phyloP scores from a whole-genome alignment of 2,329 filamentous ascomycete genomes.

The Cercospora sp. region DNA sequence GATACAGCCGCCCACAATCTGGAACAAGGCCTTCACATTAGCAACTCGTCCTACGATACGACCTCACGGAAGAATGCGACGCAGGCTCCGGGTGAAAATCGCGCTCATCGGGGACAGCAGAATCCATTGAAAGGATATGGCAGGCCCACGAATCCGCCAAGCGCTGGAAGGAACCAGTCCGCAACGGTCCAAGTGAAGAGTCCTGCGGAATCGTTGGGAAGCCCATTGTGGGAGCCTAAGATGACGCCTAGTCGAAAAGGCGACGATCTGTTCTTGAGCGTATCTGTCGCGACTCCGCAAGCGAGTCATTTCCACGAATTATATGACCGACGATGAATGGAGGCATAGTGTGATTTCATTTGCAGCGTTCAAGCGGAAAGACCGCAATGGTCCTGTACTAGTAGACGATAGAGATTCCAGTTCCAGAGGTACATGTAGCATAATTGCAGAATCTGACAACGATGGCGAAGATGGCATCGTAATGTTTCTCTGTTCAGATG shows the following conservation, averaged over 20 bases:
- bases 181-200: constrained; percentile 25
- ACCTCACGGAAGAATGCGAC: constrained; percentile 18
- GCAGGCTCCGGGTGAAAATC: not conserved
- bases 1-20: constrained; percentile 40
- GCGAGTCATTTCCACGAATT: constrained; percentile 17
- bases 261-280: constrained; percentile 60
- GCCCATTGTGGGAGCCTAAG: constrained; percentile 62
- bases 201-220: constrained; percentile 28
- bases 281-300: constrained; percentile 37
- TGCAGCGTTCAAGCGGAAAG: constrained; percentile 24
- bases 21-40: constrained; percentile 41
- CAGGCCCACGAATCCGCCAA: constrained; percentile 19
- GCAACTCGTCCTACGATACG: constrained; percentile 19
- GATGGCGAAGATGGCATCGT: not conserved
- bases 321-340: constrained; percentile 11
- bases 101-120: constrained; percentile 19
- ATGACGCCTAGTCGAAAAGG: constrained; percentile 68
- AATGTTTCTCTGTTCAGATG: not conserved
- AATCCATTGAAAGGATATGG: constrained; percentile 38
- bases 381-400: not conserved
- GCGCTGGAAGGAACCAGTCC: constrained; percentile 17
- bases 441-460: not conserved
- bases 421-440: not conserved
- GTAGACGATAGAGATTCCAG: constrained; percentile 1
- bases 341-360: constrained; percentile 9